phyloP scores from a whole-genome alignment of 768 basidiomycete species.

The Termitomyces sp. region DNA sequence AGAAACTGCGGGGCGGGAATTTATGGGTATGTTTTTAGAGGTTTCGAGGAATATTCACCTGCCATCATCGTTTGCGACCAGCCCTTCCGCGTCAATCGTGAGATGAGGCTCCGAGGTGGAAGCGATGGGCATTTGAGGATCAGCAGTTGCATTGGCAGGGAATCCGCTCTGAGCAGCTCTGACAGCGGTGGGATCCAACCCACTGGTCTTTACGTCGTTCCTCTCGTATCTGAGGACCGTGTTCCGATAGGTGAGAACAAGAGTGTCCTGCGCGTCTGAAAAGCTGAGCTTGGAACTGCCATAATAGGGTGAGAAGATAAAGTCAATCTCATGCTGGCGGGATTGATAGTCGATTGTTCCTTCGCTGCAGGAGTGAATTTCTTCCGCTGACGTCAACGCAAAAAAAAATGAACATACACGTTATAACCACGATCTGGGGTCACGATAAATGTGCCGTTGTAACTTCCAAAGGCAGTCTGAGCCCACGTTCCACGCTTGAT shows the following conservation, averaged over 20 bases:
- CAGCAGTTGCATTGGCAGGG: slow-evolving; percentile 24
- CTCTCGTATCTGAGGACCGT: slow-evolving; percentile 49
- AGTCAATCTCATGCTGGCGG: slow-evolving; percentile 54
- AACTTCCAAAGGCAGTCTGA: slow-evolving; percentile 26
- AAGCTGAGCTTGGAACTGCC: slow-evolving; percentile 39
- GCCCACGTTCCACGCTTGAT: slow-evolving; percentile 47
- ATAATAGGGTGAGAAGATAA: slow-evolving; percentile 54
- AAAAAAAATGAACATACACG: slow-evolving; percentile 29
- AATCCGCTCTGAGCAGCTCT: slow-evolving; percentile 34
- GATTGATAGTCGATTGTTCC: slow-evolving; percentile 56
- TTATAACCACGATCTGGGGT: slow-evolving; percentile 57
- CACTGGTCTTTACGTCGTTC: slow-evolving; percentile 41
- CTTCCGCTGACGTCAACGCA: neutral
- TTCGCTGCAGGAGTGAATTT: slow-evolving; percentile 26
- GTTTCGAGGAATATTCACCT: slow-evolving; percentile 29
- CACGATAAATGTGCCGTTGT: slow-evolving; percentile 41
- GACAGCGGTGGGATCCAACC: slow-evolving; percentile 47
- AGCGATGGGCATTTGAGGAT: slow-evolving; percentile 43
- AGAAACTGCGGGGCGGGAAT: slow-evolving; percentile 34
- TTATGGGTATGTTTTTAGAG: neutral
- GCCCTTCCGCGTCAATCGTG: slow-evolving; percentile 52
- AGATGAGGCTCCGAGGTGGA: slow-evolving; percentile 38
- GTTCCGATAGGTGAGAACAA: slow-evolving; percentile 43
- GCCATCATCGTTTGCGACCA: slow-evolving; percentile 54
- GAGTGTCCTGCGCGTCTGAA: slow-evolving; percentile 42